Evolutionary conservation across 2,329 filamentous ascomycete genomes (phyloP).

Genomic region (Aciculosporium take): DNA sequence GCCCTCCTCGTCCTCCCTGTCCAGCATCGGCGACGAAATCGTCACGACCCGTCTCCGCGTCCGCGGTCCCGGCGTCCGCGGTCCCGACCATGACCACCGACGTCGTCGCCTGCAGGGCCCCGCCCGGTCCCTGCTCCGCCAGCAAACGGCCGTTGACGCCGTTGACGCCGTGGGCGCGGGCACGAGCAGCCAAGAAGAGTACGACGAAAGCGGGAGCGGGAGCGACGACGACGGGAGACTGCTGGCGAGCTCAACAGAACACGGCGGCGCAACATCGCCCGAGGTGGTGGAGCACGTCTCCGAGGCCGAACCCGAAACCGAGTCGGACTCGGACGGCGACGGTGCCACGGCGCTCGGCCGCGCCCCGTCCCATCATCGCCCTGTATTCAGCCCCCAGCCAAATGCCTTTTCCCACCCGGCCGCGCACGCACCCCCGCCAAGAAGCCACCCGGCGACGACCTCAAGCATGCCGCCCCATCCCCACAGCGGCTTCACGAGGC

Average conservation of each 20-base stretch:
- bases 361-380: conserved; percentile 37
- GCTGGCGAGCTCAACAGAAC: conserved; percentile 45
- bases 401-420: conserved; percentile 86
- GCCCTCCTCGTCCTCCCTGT: conserved; percentile 84
- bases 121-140: conserved; percentile 21
- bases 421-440: conserved; percentile 30
- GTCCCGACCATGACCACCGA: conserved; percentile 34
- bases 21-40: conserved; percentile 74
- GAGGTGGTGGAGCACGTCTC: conserved; percentile 28
- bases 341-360: conserved; percentile 67
- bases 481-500: conserved; percentile 35
- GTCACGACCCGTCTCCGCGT: conserved; percentile 78
- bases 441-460: conserved; percentile 32
- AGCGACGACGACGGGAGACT: conserved; percentile 71
- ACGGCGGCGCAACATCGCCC: conserved; percentile 23
- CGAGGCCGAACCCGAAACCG: conserved; percentile 33
- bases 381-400: conserved; percentile 68
- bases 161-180: too few relatives aligned
- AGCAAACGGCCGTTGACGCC: conserved; percentile 26
- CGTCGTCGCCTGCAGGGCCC: conserved; percentile 36
- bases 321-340: conserved; percentile 48
- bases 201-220: conserved; percentile 84
- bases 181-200: conserved; percentile 80
- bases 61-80: conserved; percentile 52
- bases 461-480: conserved; percentile 34